Conservation (phyloP, 345 rosid genomes). For the Brassica nigra region DNA sequence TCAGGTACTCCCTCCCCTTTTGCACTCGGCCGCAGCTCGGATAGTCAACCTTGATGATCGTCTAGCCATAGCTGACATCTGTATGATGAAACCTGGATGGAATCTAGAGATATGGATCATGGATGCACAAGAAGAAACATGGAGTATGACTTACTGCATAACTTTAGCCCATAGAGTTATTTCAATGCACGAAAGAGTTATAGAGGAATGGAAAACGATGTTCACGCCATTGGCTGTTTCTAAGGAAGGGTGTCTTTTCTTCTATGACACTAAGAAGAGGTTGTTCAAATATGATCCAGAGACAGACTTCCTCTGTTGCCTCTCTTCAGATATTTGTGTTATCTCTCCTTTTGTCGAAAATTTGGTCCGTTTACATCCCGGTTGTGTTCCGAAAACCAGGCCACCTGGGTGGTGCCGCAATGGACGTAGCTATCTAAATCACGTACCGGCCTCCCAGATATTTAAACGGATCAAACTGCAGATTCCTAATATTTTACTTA, state of each 20-base stretch:
- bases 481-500: background rate
- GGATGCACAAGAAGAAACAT: conserved; percentile 5
- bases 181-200: background rate
- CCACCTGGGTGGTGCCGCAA: background rate
- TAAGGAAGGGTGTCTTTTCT: background rate
- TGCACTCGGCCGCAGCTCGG: background rate
- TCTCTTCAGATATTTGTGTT: background rate
- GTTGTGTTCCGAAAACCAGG: background rate
- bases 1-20: background rate
- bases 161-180: background rate
- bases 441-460: background rate
- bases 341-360: conserved; percentile 3
- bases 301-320: background rate
- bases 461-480: background rate
- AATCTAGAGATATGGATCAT: background rate
- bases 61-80: background rate
- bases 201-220: background rate
- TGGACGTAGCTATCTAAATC: background rate
- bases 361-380: background rate
- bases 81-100: background rate
- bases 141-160: background rate
- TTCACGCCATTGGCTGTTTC: background rate
- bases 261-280: background rate
- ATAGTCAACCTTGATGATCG: background rate
- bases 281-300: background rate